phyloP scores from a whole-genome alignment of 108 stramenopile species.

The Pseudonitzschia pungens region DNA sequence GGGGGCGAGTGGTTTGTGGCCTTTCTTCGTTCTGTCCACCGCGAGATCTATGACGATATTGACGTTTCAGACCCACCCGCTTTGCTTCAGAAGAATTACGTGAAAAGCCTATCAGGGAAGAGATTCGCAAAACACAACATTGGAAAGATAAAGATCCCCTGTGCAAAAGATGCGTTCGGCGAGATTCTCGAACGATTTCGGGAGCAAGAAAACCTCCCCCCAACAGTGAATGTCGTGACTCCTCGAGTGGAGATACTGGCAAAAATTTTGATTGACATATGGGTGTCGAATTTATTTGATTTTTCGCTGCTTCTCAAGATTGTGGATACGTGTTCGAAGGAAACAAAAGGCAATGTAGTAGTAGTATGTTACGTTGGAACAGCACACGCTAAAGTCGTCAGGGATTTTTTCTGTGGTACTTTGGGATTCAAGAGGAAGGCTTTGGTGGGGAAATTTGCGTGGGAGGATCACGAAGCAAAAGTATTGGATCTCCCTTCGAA shows the following conservation, averaged over 20 bases:
- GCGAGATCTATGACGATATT: slow-evolving; percentile 48
- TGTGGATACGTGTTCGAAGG: slow-evolving; percentile 25
- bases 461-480: slow-evolving; percentile 33
- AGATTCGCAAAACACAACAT: slow-evolving; percentile 39
- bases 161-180: slow-evolving; percentile 26
- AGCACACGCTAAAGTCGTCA: slow-evolving; percentile 31
- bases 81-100: slow-evolving; percentile 32
- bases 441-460: slow-evolving; percentile 36
- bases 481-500: slow-evolving; percentile 31
- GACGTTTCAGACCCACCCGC: slow-evolving; percentile 35
- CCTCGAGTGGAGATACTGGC: slow-evolving; percentile 39
- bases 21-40: slow-evolving; percentile 38
- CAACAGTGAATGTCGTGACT: slow-evolving; percentile 2
- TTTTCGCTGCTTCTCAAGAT: slow-evolving; percentile 37
- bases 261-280: slow-evolving; percentile 50
- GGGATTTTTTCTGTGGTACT: slow-evolving; percentile 27
- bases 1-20: slow-evolving; percentile 52
- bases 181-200: slow-evolving; percentile 22
- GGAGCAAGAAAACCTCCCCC: neutral
- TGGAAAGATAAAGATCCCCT: slow-evolving; percentile 41
- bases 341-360: slow-evolving; percentile 29
- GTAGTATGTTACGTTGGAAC: slow-evolving; percentile 41
- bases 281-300: slow-evolving; percentile 39
- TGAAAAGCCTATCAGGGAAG: slow-evolving; percentile 18
- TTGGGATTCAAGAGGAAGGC: slow-evolving; percentile 39